Evolutionary conservation across 495 filamentous ascomycete genomes (phyloP).

Genomic region (Penicillium pulvis): DNA sequence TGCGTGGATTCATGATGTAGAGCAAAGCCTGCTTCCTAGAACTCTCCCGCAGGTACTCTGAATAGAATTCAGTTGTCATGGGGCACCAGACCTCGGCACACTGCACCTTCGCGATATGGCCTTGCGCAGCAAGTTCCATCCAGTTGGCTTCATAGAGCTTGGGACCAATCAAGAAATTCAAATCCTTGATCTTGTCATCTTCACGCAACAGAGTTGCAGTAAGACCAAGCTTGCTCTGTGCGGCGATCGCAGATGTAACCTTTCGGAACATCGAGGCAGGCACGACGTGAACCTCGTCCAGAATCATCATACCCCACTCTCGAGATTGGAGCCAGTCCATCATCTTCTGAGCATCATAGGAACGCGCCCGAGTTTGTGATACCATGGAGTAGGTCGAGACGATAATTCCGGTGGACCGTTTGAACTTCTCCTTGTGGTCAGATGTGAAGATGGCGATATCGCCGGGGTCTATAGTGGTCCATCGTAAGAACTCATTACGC

Average conservation of each 20-base stretch:
- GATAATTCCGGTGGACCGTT: constrained; percentile 88
- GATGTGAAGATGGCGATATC: constrained; percentile 95
- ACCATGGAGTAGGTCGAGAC: constrained; percentile 99
- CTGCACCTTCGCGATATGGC: constrained; percentile 96
- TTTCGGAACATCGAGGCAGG: constrained; percentile 94
- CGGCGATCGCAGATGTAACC: constrained; percentile 87
- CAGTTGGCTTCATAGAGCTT: constrained; percentile 99
- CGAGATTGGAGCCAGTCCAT: constrained; percentile 92
- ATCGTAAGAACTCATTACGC: constrained; percentile 93
- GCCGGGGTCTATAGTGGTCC: constrained; percentile 94
- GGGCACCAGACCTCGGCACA: constrained; percentile 99
- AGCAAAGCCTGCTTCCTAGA: constrained; percentile 71
- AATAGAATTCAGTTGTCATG: constrained; percentile 98
- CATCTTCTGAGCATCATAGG: constrained; percentile 94
- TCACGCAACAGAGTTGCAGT: constrained; percentile 94
- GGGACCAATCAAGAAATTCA: constrained; percentile 97
- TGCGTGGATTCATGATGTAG: constrained; percentile 96
- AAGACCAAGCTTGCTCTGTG: constrained; percentile 94
- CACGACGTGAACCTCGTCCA: constrained; percentile 98
- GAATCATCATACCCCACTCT: constrained; percentile 97
- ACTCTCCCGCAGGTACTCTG: constrained; percentile 80
- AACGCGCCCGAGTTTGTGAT: constrained; percentile 79
- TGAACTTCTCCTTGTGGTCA: constrained; percentile 88
- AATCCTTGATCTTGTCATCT: constrained; percentile 96
- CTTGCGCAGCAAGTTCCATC: constrained; percentile 97